Base-by-base conservation (phyloP, 192 early-diverging fungal genomes). In the Backusella macrospora region DNA sequence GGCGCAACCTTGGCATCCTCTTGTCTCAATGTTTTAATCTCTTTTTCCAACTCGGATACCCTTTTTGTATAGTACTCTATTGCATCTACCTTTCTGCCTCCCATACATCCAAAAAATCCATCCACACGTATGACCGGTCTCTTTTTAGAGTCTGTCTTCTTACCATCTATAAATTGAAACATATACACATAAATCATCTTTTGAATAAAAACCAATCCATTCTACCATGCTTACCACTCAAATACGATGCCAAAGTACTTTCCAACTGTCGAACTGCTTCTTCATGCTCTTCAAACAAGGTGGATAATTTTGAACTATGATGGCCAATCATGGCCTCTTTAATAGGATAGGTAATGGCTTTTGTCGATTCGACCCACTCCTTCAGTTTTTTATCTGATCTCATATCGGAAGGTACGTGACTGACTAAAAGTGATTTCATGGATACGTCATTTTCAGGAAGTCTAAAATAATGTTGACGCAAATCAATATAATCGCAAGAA, bases 61-160 rank as follows among this genome's bases (percentile, higher is more conserved):
- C 86, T 78, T 34, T 83, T 76, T 26, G 92, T 90, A 73, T 90
- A 92, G 70, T 90, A 85, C 34, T 92, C 88, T 59, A 94, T 92
- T n/a, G 89, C 88, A 68, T 94, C 92, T 4, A 92, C 87, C 40
- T 86, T 83, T 44, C 71, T 75, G 39, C 85, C 81, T 14, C 85
- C 83, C 48, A 76, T 78, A 18, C 74, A 77, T 15, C 62, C 45
- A 68, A 68, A 26, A 37, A 78, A 45, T 15, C 80, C 72, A 13
- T 83, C 79, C 14, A 80, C n/a, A 0, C 63, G 70, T 5, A 85
- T 76, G 0, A 74, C 84, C 0, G 87, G 87, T 39, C 87, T 70
- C n/a, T 68, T 47, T 70, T 84, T 81, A 14, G 55, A 29, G 2
- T 78, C 70, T 7, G 71, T 47, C 12, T 68, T 68, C 10, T 81